Base-by-base conservation (phyloP, 345 rosid genomes). In the Moricandia arvensis region DNA sequence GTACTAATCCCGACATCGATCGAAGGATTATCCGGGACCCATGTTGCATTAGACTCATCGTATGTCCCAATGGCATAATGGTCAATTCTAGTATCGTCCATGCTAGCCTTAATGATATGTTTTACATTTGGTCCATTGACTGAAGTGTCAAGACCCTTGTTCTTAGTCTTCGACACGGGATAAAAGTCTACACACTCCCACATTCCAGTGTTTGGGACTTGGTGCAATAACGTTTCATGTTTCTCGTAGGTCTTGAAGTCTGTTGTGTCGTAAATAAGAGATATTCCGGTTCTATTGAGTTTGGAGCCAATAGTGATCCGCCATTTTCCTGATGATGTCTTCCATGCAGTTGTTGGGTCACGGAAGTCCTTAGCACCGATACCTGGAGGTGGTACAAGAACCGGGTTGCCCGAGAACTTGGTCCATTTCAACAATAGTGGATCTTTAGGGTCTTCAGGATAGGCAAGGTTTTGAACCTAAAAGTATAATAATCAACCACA, bases 331-430 rank as follows among this genome's bases (percentile, higher is more conserved):
- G 79, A 78, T 0, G 91, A 84, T 34, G 94, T 88, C 6, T 60
- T 63, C 98, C 98, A 93, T n/a, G 96, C 98, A 0, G 98, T 93
- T 4, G 98, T 93, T 0, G 98, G 98, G 68, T 93, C 98, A 2
- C 98, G 93, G 84, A 93, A 93, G 74, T 93, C 98, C 86, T 79
- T 79, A 60, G 17, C 6, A 13, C 66, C 65, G 31, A 90, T 82
- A 35, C 94, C 91, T 0, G 86, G 86, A 5, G 98, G 98, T 0
- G 97, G 93, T 66, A 79, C 81, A 4, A 93, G 84, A 41, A 93
- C 88, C 0, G 98, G 98, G 75, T 93, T 93, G 31, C 87, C 87
- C 0, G 89, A 45, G 83, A 78, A 82, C 69, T 93, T 93, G 73
- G 76, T 58, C 98, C 98, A 93, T 5, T 85, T 70, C 60, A 88